phyloP scores from a whole-genome alignment of 73 alveolate species.

The Blepharisma japonicum region DNA sequence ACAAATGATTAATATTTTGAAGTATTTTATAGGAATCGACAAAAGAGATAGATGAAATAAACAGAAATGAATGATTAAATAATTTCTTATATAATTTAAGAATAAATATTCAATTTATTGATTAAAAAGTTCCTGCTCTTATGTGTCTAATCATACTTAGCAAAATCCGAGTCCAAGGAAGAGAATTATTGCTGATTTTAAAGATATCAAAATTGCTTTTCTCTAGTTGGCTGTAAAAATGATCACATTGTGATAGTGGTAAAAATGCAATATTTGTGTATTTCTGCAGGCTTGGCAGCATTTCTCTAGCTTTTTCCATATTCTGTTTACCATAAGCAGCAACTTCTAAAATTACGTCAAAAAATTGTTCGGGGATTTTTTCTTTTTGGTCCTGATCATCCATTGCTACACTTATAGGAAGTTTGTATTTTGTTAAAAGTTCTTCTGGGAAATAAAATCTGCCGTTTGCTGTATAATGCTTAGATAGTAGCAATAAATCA shows the following conservation, averaged over 20 bases:
- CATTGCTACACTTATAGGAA: background rate
- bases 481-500: background rate
- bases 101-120: too few relatives aligned
- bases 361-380: slow-evolving; percentile 2
- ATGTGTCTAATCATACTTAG: background rate
- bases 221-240: background rate
- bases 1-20: too few relatives aligned
- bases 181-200: background rate
- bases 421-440: background rate
- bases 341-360: slow-evolving; percentile 9
- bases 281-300: background rate
- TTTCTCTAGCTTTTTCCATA: slow-evolving; percentile 24
- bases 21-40: too few relatives aligned
- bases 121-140: background rate
- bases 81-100: too few relatives aligned
- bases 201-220: slow-evolving; percentile 11
- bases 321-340: slow-evolving; percentile 21
- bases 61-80: too few relatives aligned
- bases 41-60: too few relatives aligned
- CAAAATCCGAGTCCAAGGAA: background rate
- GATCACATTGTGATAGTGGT: background rate
- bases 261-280: slow-evolving; percentile 9
- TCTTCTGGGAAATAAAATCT: slow-evolving; percentile 27
- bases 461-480: slow-evolving; percentile 9
- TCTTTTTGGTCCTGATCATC: background rate